Conservation (phyloP, 164 flowering plant genomes). For the Cinnamomum micranthum region DNA sequence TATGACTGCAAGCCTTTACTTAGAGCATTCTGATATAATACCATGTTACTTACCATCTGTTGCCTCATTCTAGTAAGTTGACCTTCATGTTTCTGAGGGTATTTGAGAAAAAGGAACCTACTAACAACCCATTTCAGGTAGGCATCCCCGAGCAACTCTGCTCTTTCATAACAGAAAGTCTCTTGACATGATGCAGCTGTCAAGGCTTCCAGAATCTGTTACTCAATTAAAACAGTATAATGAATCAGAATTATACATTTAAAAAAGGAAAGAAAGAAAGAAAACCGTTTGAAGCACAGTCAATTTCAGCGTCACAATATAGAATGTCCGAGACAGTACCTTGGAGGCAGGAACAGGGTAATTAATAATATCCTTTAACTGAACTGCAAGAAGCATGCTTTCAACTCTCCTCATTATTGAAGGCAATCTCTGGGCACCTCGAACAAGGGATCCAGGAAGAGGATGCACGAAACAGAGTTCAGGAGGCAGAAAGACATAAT, state of each 20-base stretch:
- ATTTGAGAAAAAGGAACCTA: slow-evolving; percentile 83
- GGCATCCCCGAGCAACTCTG: slow-evolving; percentile 99
- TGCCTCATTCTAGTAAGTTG: slow-evolving; percentile 99
- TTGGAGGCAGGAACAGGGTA: slow-evolving; percentile 76
- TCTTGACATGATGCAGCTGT: slow-evolving; percentile 99
- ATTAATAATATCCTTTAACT: slow-evolving; percentile 67
- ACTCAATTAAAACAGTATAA: neutral
- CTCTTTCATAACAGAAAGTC: slow-evolving; percentile 97
- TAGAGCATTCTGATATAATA: slow-evolving; percentile 76
- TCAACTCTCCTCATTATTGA: slow-evolving; percentile 97
- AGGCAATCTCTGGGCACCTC: slow-evolving; percentile 95
- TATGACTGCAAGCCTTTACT: slow-evolving; percentile 83
- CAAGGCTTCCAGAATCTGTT: slow-evolving; percentile 92
- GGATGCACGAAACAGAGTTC: slow-evolving; percentile 96
- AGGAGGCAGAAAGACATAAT: slow-evolving; percentile 94
- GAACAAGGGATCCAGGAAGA: slow-evolving; percentile 85
- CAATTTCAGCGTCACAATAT: neutral
- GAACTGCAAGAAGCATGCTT: slow-evolving; percentile 94
- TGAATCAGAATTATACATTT: slow-evolving; percentile 4
- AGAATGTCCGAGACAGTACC: slow-evolving; percentile 32
- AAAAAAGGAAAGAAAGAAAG: neutral
- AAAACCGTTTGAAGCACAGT: neutral
- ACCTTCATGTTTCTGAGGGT: slow-evolving; percentile 97
- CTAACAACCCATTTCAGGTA: slow-evolving; percentile 99
- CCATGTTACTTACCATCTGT: slow-evolving; percentile 98